These are phyloP conservation scores for Malassezia furfur DNA, from an alignment of 1,284 basidiomycete species.

Conservation along the genomic window DNA sequence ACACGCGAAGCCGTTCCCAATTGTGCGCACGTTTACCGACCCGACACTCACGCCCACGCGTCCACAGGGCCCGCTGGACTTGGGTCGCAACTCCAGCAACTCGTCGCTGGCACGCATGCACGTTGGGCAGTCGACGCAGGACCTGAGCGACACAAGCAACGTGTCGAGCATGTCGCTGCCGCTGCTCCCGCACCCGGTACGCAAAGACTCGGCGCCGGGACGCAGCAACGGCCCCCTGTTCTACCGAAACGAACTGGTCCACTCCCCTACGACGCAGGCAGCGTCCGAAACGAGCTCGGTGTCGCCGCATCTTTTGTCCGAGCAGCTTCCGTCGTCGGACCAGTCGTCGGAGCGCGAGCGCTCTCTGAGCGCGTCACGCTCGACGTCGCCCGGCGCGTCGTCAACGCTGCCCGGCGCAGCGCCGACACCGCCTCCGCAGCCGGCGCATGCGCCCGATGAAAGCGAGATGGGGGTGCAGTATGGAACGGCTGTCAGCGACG, in stretches of 20 bases:
- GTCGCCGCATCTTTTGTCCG: not conserved
- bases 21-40: too few relatives aligned
- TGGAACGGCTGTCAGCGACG: too few relatives aligned
- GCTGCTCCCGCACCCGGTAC: not conserved
- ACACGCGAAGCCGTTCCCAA: too few relatives aligned
- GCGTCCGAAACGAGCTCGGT: not conserved
- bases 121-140: not conserved
- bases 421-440: too few relatives aligned
- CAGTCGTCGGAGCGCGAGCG: not conserved
- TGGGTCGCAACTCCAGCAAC: not conserved
- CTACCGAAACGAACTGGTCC: not conserved
- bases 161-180: not conserved
- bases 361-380: too few relatives aligned
- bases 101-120: too few relatives aligned
- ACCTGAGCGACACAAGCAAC: not conserved
- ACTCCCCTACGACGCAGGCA: not conserved
- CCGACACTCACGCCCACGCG: too few relatives aligned
- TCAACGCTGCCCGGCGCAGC: too few relatives aligned
- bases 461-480: too few relatives aligned
- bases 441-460: too few relatives aligned
- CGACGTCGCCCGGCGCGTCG: too few relatives aligned
- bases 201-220: not conserved
- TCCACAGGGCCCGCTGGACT: not conserved
- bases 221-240: not conserved
- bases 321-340: not conserved